Percentiles rank a stretch among this genome's conserved stretches.
Evolutionary conservation across 331 rosid genomes (phyloP).

Genomic region (Malus hybrid): DNA sequence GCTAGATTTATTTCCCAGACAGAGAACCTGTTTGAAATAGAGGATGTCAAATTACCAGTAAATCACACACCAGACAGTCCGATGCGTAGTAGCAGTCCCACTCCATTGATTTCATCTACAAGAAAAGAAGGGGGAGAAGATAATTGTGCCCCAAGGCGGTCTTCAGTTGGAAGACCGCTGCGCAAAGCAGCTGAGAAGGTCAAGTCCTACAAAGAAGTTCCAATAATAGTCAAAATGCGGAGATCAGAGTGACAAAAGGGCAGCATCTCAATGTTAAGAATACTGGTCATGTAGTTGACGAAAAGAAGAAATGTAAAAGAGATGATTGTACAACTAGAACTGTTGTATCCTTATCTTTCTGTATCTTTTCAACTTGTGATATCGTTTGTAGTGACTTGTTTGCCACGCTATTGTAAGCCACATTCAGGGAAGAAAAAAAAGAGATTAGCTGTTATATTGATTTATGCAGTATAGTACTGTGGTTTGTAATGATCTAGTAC

Average conservation of each 20-base stretch:
- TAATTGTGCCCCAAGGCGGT: slow-evolving; percentile 18
- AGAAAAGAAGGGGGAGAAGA: slow-evolving; percentile 24
- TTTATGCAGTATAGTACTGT: neutral
- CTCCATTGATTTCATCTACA: slow-evolving; percentile 8
- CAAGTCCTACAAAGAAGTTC: slow-evolving; percentile 59
- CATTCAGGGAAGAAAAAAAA: neutral
- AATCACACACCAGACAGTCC: slow-evolving; percentile 4
- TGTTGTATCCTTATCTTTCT: neutral
- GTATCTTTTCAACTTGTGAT: too few species aligned
- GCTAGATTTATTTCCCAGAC: slow-evolving; percentile 31
- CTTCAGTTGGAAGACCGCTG: slow-evolving; percentile 63
- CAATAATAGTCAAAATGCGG: slow-evolving; percentile 50
- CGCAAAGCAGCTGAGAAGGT: slow-evolving; percentile 56
- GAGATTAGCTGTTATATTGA: neutral
- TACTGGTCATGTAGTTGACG: neutral
- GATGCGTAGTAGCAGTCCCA: neutral
- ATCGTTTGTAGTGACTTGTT: neutral
- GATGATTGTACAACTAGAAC: neutral
- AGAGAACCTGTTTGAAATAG: slow-evolving; percentile 59
- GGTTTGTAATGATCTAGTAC: neutral
- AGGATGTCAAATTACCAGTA: slow-evolving; percentile 33
- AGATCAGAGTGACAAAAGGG: slow-evolving; percentile 31
- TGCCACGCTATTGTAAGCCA: neutral
- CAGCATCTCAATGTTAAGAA: neutral
- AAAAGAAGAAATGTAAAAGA: neutral